Evolutionary conservation across 129 eudicot species (phyloP), one percentile per base, ranked within the genome.

Genomic region (Ambrosia trifida): DNA sequence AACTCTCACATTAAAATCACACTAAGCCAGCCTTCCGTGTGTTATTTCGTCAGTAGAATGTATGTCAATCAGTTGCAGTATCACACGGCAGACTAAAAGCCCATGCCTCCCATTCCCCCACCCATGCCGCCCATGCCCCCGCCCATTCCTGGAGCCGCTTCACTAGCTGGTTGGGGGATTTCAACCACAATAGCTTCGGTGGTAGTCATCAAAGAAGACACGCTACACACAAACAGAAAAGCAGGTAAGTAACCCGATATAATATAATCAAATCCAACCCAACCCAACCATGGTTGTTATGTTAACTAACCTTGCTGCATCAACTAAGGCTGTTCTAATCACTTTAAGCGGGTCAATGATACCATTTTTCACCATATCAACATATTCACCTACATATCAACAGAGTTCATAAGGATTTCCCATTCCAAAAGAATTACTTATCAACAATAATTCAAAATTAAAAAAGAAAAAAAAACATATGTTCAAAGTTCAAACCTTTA

Each of bases 271-370:
- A 38, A 13, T 7, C 14, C 31, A 66, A 0, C 38, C 33, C 24
- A 54, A 47, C 0, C 32, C 33, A 38, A 28, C 57, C 10, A 43
- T 12, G 16, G 6, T 14, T 47, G 11, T 14, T 47, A 59, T 8
- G 11, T 53, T 17, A 16, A 20, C 82, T 81, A 72, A 85, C 97
- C 97, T 91, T 49, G 97, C 97, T 41, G 97, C 97, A 84, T 91
- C 96, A 16, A 80, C 86, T 64, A 91, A 81, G 11, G 97, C 97
- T 24, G 97, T 88, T 77, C 97, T 82, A 10, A 88, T 91, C 38
- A 91, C 97, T 49, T 91, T 91, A 84, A 88, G 72, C 6, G 97
- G 97, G 47, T 91, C 97, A 28, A 91, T 85, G 66, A 91, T 91
- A 41, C 97, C 97, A 7, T 87, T 82, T 75, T 91, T 86, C 30